These are phyloP conservation scores for Williopsis jadinii DNA, from an alignment of 1,139 yeast genomes.

Conservation along the genomic window DNA sequence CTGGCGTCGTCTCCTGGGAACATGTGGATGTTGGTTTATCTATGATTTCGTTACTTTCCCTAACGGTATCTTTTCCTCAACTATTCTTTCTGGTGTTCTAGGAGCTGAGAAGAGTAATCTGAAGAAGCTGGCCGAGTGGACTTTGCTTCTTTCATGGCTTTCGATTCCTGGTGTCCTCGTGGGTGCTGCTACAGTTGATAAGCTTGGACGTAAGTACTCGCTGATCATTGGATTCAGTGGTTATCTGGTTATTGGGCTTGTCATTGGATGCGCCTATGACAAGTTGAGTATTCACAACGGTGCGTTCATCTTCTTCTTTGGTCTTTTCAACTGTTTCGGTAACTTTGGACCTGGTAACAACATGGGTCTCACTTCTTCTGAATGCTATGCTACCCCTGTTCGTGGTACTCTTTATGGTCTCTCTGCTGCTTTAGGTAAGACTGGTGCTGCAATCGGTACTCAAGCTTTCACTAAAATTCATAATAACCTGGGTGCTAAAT, in stretches of 20 bases:
- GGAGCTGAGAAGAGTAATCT: slow-evolving; percentile 27
- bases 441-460: slow-evolving; percentile 38
- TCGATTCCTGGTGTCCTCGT: slow-evolving; percentile 54
- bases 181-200: slow-evolving; percentile 49
- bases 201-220: slow-evolving; percentile 50
- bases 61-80: slow-evolving; percentile 50
- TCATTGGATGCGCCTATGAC: slow-evolving; percentile 49
- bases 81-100: slow-evolving; percentile 42
- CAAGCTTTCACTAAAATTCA: slow-evolving; percentile 28
- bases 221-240: slow-evolving; percentile 53
- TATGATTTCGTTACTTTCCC: slow-evolving; percentile 64
- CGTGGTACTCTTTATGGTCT: slow-evolving; percentile 57
- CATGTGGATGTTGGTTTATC: slow-evolving; percentile 56
- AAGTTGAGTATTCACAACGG: slow-evolving; percentile 43
- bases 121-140: slow-evolving; percentile 51
- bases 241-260: slow-evolving; percentile 51
- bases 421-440: slow-evolving; percentile 47
- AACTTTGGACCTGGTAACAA: slow-evolving; percentile 75
- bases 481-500: slow-evolving; percentile 25
- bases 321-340: slow-evolving; percentile 52
- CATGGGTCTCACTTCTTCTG: slow-evolving; percentile 64
- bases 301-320: slow-evolving; percentile 51
- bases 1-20: slow-evolving; percentile 49
- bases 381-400: slow-evolving; percentile 66
- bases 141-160: slow-evolving; percentile 41